A percentile compares a stretch with the other conserved stretches of the same genome.
Conservation (phyloP, 495 filamentous ascomycete species). For the Annulohypoxylon nitens region DNA sequence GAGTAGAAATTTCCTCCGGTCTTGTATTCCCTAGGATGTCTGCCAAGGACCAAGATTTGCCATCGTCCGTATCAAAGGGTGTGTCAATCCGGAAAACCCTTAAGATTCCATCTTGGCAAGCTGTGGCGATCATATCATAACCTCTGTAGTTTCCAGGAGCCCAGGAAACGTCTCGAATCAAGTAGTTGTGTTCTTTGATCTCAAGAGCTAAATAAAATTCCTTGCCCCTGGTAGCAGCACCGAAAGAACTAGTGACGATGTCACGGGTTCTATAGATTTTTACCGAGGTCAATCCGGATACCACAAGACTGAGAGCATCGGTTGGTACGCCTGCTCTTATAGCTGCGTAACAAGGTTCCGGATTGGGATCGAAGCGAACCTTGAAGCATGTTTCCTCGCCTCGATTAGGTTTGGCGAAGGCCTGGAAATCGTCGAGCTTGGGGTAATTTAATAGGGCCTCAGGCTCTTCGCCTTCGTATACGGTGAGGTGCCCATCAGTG, state of each 20-base stretch:
- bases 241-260: conserved; percentile 64
- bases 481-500: conserved; percentile 79
- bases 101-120: conserved; percentile 89
- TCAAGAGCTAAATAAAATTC: conserved; percentile 85
- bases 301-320: conserved; percentile 80
- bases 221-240: conserved; percentile 63
- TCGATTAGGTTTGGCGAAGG: conserved; percentile 68
- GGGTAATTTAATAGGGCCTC: conserved; percentile 83
- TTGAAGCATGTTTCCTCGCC: conserved; percentile 89
- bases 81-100: conserved; percentile 86
- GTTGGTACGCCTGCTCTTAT: conserved; percentile 79
- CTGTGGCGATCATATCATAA: conserved; percentile 91
- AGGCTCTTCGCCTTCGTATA: conserved; percentile 90
- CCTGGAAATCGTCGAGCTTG: conserved; percentile 76
- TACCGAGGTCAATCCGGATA: conserved; percentile 84
- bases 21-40: conserved; percentile 46
- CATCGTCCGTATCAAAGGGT: conserved; percentile 54
- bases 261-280: conserved; percentile 82
- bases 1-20: conserved; percentile 39
- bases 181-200: conserved; percentile 73
- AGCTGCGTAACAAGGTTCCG: conserved; percentile 80
- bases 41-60: conserved; percentile 50
- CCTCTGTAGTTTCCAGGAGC: conserved; percentile 87
- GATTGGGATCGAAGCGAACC: conserved; percentile 87
- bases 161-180: conserved; percentile 95